Conservation (phyloP, 2,329 filamentous ascomycete species). For the Fusarium dlaminii region DNA sequence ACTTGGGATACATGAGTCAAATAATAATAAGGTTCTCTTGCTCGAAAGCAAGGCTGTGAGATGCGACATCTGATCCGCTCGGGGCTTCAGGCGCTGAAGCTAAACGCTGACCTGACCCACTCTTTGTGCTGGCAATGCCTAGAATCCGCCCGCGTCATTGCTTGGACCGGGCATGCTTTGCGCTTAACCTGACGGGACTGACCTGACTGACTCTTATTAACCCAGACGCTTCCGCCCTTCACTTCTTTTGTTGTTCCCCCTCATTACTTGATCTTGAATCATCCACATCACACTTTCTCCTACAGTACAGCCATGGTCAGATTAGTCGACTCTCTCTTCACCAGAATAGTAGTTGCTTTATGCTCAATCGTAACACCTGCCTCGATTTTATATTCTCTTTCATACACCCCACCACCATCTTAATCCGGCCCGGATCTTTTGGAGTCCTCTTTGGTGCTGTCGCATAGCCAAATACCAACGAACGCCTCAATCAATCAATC, state of each 20-base stretch:
- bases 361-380: constrained; percentile 28
- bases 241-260: constrained; percentile 22
- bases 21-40: background rate
- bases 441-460: constrained; percentile 3
- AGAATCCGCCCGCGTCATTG: constrained; percentile 35
- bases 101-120: constrained; percentile 6
- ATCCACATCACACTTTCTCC: constrained; percentile 23
- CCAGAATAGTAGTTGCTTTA: constrained; percentile 34
- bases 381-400: constrained; percentile 24
- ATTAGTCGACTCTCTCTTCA: constrained; percentile 32
- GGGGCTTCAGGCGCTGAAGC: constrained; percentile 20
- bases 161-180: background rate
- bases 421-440: constrained; percentile 16
- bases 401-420: constrained; percentile 33
- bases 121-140: constrained; percentile 4
- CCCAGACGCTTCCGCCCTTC: constrained; percentile 13
- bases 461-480: constrained; percentile 13
- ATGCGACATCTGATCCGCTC: background rate
- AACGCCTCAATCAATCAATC: constrained; percentile 7
- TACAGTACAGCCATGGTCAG: constrained; percentile 41
- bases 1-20: background rate
- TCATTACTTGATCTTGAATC: constrained; percentile 27
- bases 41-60: constrained; percentile 11
- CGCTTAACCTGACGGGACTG: background rate
- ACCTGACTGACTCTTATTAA: constrained; percentile 21